phyloP scores from a whole-genome alignment of 2,329 filamentous ascomycete genomes.

The Aspergillus sp. region DNA sequence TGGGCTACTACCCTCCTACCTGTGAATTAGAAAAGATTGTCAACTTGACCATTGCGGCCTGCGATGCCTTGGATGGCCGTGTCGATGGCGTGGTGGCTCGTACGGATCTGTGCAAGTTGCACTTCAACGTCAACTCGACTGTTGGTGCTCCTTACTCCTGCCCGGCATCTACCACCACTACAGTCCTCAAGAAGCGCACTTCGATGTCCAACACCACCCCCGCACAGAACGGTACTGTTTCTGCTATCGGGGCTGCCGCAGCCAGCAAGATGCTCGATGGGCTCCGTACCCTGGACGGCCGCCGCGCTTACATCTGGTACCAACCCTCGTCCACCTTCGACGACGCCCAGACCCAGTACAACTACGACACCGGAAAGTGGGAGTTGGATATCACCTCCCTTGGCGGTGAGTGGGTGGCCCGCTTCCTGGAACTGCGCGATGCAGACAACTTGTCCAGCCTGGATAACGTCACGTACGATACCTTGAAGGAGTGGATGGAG shows the following conservation, averaged over 20 bases:
- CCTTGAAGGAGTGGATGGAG: conserved; percentile 56
- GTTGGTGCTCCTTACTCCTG: conserved; percentile 52
- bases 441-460: conserved; percentile 46
- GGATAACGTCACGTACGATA: conserved; percentile 58
- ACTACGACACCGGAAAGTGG: conserved; percentile 32
- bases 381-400: conserved; percentile 33
- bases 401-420: conserved; percentile 43
- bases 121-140: conserved; percentile 50
- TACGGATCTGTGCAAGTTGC: conserved; percentile 50
- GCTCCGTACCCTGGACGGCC: conserved; percentile 43
- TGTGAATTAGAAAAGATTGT: conserved; percentile 42
- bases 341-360: conserved; percentile 30
- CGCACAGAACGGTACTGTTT: conserved; percentile 35
- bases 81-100: conserved; percentile 57
- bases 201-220: conserved; percentile 30
- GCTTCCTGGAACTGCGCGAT: conserved; percentile 31
- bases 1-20: conserved; percentile 46
- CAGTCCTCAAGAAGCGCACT: conserved; percentile 25
- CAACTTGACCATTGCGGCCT: conserved; percentile 58
- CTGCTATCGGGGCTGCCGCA: conserved; percentile 33
- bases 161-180: conserved; percentile 32
- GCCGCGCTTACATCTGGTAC: conserved; percentile 45
- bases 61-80: conserved; percentile 58
- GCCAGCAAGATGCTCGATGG: conserved; percentile 43
- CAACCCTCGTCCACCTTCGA: conserved; percentile 32